Evolutionary conservation across 495 filamentous ascomycete species (phyloP).

Genomic region (Penicillium salamii): DNA sequence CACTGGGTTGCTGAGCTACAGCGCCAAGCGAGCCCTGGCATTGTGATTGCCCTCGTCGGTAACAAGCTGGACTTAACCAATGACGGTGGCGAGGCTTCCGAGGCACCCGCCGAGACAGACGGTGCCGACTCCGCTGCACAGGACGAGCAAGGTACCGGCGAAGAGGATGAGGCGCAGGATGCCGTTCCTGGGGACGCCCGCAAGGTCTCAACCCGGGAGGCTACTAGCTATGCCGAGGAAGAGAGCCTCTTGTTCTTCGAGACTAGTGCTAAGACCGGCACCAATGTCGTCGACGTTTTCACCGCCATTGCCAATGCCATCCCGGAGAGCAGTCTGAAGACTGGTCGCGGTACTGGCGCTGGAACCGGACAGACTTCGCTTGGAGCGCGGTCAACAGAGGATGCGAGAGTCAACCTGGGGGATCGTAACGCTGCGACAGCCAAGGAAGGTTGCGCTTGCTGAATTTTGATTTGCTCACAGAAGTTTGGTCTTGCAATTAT

Average conservation of each 20-base stretch:
- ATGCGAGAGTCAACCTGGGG: slow-evolving; percentile 44
- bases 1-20: slow-evolving; percentile 99
- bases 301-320: slow-evolving; percentile 98
- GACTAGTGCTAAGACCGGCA: slow-evolving; percentile 93
- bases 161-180: slow-evolving; percentile 57
- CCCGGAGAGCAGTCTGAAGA: slow-evolving; percentile 93
- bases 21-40: slow-evolving; percentile 94
- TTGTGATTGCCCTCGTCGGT: slow-evolving; percentile 95
- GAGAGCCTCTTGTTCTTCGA: slow-evolving; percentile 94
- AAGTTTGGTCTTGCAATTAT: slow-evolving; percentile 11
- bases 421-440: slow-evolving; percentile 51
- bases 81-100: slow-evolving; percentile 43
- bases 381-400: slow-evolving; percentile 38
- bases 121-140: slow-evolving; percentile 25
- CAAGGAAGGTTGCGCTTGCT: slow-evolving; percentile 95
- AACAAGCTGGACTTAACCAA: slow-evolving; percentile 93
- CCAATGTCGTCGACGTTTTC: slow-evolving; percentile 92
- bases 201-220: slow-evolving; percentile 83
- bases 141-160: slow-evolving; percentile 36
- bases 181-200: slow-evolving; percentile 72
- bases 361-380: slow-evolving; percentile 51
- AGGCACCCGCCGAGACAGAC: slow-evolving; percentile 25
- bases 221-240: slow-evolving; percentile 91
- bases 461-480: slow-evolving; percentile 18
- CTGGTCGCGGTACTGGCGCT: slow-evolving; percentile 63